Evolutionary conservation across 2,329 filamentous ascomycete species (phyloP).

Genomic region (Gremmenia infestans): DNA sequence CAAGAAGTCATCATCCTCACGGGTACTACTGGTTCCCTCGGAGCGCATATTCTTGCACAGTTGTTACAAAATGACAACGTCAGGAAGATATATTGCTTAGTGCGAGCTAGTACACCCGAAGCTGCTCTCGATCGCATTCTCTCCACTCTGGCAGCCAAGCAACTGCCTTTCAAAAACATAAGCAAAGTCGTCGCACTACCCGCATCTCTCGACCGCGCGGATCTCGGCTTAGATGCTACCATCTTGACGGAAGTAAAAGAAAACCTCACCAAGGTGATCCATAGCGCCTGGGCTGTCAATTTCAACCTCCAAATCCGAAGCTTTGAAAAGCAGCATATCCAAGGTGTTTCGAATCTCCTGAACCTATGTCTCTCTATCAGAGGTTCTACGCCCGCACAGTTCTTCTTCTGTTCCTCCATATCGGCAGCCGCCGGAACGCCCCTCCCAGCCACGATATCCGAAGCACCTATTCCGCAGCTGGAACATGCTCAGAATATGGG

Average conservation of each 20-base stretch:
- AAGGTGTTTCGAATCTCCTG: conserved; percentile 40
- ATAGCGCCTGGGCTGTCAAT: conserved; percentile 51
- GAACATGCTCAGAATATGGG: conserved; percentile 41
- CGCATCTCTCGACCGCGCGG: conserved; percentile 34
- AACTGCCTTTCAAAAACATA: conserved; percentile 29
- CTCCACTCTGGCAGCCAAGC: conserved; percentile 30
- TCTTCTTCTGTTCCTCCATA: conserved; percentile 36
- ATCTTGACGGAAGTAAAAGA: conserved; percentile 27
- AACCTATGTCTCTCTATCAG: conserved; percentile 34
- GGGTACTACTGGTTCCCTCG: conserved; percentile 46
- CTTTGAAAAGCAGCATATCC: conserved; percentile 42
- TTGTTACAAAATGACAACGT: conserved; percentile 54
- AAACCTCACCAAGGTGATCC: conserved; percentile 40
- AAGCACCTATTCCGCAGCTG: conserved; percentile 29
- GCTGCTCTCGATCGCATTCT: conserved; percentile 33
- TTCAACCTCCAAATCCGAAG: conserved; percentile 47
- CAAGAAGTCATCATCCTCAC: conserved; percentile 38
- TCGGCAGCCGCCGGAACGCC: conserved; percentile 29
- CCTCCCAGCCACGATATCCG: conserved; percentile 27
- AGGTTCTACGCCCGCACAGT: conserved; percentile 25
- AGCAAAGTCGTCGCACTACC: conserved; percentile 36
- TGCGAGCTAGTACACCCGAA: conserved; percentile 34
- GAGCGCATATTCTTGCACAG: conserved; percentile 52
- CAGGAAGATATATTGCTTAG: conserved; percentile 45
- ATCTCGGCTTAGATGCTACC: conserved; percentile 35